A percentile compares a stretch with the other conserved stretches of the same genome.
Evolutionary conservation across 371 early-diverging fungal species (phyloP).

Genomic region (Mucor mucedo): DNA sequence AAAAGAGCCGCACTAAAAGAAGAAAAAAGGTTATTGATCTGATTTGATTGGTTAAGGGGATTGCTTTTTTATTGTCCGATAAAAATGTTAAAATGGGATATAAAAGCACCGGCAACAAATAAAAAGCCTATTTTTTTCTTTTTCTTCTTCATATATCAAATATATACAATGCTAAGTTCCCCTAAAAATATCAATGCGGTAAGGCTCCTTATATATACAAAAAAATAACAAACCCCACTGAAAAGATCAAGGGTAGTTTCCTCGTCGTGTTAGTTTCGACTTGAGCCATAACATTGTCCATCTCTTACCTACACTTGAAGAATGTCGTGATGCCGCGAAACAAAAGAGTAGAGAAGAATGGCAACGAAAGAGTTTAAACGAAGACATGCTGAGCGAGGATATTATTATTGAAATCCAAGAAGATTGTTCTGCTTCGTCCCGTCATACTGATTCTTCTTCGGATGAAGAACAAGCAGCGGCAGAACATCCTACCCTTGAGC

Average conservation of each 20-base stretch:
- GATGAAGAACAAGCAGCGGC: constrained; percentile 10
- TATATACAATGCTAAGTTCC: constrained; percentile 19
- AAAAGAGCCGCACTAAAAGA: too few species aligned
- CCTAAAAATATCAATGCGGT: neutral
- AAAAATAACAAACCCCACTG: neutral
- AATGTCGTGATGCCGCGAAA: constrained; percentile 40
- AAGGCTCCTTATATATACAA: neutral
- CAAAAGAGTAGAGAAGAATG: constrained; percentile 40
- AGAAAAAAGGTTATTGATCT: too few species aligned
- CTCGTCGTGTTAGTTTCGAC: constrained; percentile 53
- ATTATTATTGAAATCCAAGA: constrained; percentile 51
- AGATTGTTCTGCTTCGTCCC: constrained; percentile 20
- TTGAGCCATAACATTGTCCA: constrained; percentile 48
- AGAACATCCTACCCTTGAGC: neutral
- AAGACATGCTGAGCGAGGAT: constrained; percentile 45
- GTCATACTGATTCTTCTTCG: constrained; percentile 2
- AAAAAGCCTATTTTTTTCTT: neutral
- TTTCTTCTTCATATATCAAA: constrained; percentile 1
- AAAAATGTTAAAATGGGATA: too few species aligned
- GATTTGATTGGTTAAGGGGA: too few species aligned
- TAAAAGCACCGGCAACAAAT: too few species aligned
- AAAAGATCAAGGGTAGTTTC: neutral
- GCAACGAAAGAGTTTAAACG: constrained; percentile 34
- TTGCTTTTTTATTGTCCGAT: too few species aligned
- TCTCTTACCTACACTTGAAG: constrained; percentile 44